A percentile compares a stretch with the other conserved stretches of the same genome.
These are phyloP conservation scores for Boletus vinaceobasis DNA, from an alignment of 768 basidiomycete species.

Conservation along the genomic window DNA sequence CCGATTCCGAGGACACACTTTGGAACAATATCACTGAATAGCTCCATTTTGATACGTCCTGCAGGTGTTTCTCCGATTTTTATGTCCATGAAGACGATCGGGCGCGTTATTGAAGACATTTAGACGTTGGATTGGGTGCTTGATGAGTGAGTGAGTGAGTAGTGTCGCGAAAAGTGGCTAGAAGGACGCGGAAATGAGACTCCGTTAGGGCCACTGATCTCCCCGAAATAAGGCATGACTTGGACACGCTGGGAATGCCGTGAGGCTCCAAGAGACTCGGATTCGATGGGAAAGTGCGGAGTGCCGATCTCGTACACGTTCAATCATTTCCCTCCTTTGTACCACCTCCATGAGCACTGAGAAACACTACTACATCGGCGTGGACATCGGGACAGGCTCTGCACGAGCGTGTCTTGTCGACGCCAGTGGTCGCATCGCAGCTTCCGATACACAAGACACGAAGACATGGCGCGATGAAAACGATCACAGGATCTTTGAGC, in stretches of 20 bases:
- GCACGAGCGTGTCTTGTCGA: conserved; percentile 83
- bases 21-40: conserved; percentile 93
- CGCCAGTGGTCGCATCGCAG: conserved; percentile 62
- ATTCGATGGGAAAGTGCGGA: conserved; percentile 14
- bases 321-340: neutral
- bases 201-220: neutral
- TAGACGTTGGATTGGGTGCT: neutral
- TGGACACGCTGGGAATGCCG: neutral
- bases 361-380: conserved; percentile 58
- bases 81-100: conserved; percentile 96
- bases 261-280: neutral
- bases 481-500: conserved; percentile 95
- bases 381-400: conserved; percentile 92
- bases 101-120: conserved; percentile 58
- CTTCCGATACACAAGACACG: conserved; percentile 80
- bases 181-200: neutral
- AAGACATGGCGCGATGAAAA: conserved; percentile 77
- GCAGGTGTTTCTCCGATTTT: conserved; percentile 96
- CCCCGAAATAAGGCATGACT: conserved; percentile 1
- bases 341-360: conserved; percentile 33
- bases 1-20: conserved; percentile 52
- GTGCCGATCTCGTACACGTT: conserved; percentile 3
- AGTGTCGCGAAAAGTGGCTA: neutral
- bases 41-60: conserved; percentile 94
- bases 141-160: neutral